Conservation (phyloP, 2,329 filamentous ascomycete species). For the Chaetomium globosum region DNA sequence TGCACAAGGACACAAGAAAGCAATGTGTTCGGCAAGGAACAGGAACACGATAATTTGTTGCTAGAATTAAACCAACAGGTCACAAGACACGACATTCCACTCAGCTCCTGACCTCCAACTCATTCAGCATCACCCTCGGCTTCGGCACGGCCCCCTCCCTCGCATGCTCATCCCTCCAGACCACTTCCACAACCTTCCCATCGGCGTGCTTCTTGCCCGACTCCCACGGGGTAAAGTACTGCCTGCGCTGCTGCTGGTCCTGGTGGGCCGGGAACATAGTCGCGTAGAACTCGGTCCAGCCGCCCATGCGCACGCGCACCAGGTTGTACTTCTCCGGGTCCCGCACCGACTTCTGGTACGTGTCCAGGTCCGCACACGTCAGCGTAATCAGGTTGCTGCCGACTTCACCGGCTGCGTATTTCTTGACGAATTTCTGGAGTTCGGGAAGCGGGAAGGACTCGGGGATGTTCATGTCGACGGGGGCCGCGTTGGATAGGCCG, state of each 20-base stretch:
- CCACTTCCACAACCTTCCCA: neutral
- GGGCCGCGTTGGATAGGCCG: neutral
- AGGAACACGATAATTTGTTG: too few relatives aligned
- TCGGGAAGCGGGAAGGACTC: neutral
- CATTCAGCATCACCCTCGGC: neutral
- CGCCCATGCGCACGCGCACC: slow-evolving; percentile 3
- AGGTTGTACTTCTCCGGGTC: slow-evolving; percentile 8
- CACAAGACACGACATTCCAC: too few relatives aligned
- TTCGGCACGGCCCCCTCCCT: neutral
- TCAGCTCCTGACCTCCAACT: neutral
- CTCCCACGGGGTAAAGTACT: neutral
- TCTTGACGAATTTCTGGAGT: neutral
- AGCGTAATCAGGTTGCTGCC: neutral
- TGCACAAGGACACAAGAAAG: neutral
- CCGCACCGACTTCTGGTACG: neutral
- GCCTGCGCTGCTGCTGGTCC: neutral
- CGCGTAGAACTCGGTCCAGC: slow-evolving; percentile 8
- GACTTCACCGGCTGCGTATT: neutral
- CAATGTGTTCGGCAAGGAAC: too few relatives aligned
- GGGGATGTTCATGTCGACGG: neutral
- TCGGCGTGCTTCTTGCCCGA: neutral
- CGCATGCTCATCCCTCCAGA: neutral
- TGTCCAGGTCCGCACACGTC: neutral
- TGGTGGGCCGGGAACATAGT: slow-evolving; percentile 8
- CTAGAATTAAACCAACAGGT: too few relatives aligned